Conservation (phyloP, 306 rosid genomes). For the Heteromeles arbutifolia region DNA sequence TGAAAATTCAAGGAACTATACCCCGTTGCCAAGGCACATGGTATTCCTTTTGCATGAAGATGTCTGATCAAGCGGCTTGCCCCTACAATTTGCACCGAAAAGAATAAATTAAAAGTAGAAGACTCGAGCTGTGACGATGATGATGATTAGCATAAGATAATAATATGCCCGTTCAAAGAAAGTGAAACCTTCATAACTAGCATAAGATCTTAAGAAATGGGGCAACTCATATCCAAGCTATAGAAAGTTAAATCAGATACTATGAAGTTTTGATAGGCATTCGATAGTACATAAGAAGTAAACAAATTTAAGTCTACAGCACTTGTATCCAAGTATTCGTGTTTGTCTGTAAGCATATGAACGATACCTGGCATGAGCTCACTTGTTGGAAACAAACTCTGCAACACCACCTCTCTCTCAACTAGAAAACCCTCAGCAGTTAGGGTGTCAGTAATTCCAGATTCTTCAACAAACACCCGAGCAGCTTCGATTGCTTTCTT, state of each 20-base stretch:
- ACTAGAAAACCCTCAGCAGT: slow-evolving; percentile 64
- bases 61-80: slow-evolving; percentile 64
- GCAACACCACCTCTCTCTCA: slow-evolving; percentile 76
- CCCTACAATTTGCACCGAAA: slow-evolving; percentile 32
- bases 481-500: slow-evolving; percentile 89
- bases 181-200: not conserved
- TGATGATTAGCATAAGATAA: no score
- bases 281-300: not conserved
- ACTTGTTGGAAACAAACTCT: slow-evolving; percentile 60
- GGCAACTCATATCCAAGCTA: not conserved
- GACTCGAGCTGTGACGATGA: not conserved
- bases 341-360: not conserved
- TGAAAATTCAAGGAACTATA: slow-evolving; percentile 17
- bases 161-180: no score
- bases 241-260: not conserved
- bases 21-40: slow-evolving; percentile 85
- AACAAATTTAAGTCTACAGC: not conserved
- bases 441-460: slow-evolving; percentile 62
- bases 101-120: not conserved
- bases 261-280: not conserved
- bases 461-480: slow-evolving; percentile 70
- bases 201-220: not conserved
- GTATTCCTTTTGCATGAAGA: slow-evolving; percentile 75
- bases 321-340: not conserved
- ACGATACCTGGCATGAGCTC: slow-evolving; percentile 80